Evolutionary conservation across 2,329 filamentous ascomycete genomes (phyloP), one percentile per base, ranked within the genome.

Genomic region (Monascus ruber): DNA sequence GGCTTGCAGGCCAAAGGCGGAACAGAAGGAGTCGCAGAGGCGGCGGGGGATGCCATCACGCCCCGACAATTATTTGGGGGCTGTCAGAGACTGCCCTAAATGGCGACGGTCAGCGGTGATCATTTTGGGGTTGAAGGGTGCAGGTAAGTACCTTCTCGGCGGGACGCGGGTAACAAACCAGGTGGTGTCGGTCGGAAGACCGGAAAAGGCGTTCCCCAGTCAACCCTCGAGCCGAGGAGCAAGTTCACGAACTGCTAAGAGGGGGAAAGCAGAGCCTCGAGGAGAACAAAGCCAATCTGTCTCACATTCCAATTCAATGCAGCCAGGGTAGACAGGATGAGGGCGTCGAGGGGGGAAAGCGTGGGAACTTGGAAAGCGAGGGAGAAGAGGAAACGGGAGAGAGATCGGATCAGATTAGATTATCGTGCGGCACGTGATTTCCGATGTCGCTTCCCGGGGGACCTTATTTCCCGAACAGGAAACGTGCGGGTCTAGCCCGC

Each of bases 1-100:
- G 62, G 58, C 43, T 63, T 61, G 42, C 59, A 52, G 9, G 61
- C 64, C 41, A 70, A 45, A 37, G 58, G 60, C 32, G 60, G 56
- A 36, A 53, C 53, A 33, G 58, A 40, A 28, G 54, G 50, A 38
- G 47, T 54, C 50, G 34, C 57, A 47, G 26, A 48, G 43, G 64
- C 55, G 36, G 62, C 54, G 9, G 34, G 34, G 26, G 34, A 28
- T 2, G 34, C 34, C 34, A 36, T 36, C 5, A 24, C 24, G n/a
- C 24, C 32, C n/a, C 28, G 28, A 10, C 6, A 6, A 6, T 29
- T 29, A 29, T 29, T 17, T 17, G 17, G 10, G 10, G 6, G 10
- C 10, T 29, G 28, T 6, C 10, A 29, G 6, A 29, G 28, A 29
- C 10, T 29, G 28, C 6, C 28, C 10, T 6, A 10, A 29, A 29